Evolutionary conservation across 2,329 filamentous ascomycete genomes (phyloP), one percentile per base, ranked within the genome.

Genomic region (Dactylella cylindrospora): DNA sequence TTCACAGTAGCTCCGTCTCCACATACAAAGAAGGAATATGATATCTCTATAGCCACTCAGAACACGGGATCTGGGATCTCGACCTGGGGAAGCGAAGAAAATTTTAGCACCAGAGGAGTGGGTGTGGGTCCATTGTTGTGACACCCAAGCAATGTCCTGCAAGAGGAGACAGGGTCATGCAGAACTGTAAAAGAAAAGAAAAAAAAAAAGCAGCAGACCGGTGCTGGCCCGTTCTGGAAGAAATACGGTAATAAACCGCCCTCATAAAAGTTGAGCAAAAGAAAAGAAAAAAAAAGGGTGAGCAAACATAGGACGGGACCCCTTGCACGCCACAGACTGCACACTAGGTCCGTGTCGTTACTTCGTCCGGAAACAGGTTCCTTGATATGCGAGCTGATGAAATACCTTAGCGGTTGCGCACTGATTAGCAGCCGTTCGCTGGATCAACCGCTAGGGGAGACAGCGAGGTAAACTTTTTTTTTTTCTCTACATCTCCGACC

Each of bases 61-160:
- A 44, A 44, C 57, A 54, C 43, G 57, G 49, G 49, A 62, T 62
- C 57, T 62, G 47, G 57, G 49, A 62, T 62, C 57, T 62, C 29
- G 57, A 54, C 57, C 49, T 62, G 57, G 57, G 57, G 57, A 62
- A 62, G 49, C 55, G 47, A 61, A 53, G 46, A 53, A 51, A 47
- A 47, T 35, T 46, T 47, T 29, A 61, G 55, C 47, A 53, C 47
- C 55, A 41, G 13, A 50, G 28, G 38, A 43, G 41, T 62, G 57
- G 49, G 57, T 49, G 57, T 49, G 57, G 57, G 57, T 62, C 57
- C 43, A 23, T 36, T 20, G 29, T 36, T 54, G 47, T 54, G 47
- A 53, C 38, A 49, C 17, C 36, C 44, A 55, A 31, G n/a, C n/a
- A 35, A 49, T 36, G 20, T 35, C 39, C 17, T 29, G 23, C 39